These are phyloP conservation scores for Eutypella sp. DNA, from an alignment of 2,329 filamentous ascomycete species.

Conservation along the genomic window DNA sequence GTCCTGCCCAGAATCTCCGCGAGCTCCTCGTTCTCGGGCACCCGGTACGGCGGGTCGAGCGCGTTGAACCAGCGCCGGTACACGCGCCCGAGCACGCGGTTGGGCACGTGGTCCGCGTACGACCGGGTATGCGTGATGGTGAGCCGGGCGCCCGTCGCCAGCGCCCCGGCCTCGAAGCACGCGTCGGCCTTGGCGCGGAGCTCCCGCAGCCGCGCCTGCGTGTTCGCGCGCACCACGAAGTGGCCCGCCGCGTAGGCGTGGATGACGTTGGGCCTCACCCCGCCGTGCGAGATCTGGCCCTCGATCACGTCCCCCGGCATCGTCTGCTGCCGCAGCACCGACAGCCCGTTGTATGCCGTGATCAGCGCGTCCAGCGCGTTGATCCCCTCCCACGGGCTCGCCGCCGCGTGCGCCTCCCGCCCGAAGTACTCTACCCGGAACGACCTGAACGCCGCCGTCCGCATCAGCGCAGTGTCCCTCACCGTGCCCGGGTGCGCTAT, in stretches of 20 bases:
- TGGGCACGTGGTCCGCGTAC: conserved; percentile 53
- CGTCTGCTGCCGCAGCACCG: conserved; percentile 51
- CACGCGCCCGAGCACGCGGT: conserved; percentile 40
- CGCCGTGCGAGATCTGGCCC: conserved; percentile 48
- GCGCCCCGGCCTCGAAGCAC: conserved; percentile 43
- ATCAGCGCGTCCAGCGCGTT: conserved; percentile 56
- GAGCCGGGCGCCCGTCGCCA: conserved; percentile 45
- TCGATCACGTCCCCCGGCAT: conserved; percentile 46
- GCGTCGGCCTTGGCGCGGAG: conserved; percentile 37
- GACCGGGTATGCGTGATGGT: conserved; percentile 36
- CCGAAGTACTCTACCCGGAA: conserved; percentile 50
- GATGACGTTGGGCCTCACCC: conserved; percentile 51
- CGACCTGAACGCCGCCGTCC: conserved; percentile 45
- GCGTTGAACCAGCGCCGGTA: conserved; percentile 42
- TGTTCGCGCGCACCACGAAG: conserved; percentile 26
- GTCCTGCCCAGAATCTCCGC: conserved; percentile 37
- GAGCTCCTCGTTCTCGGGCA: conserved; percentile 32
- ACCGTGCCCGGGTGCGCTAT: conserved; percentile 40
- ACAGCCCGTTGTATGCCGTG: conserved; percentile 42
- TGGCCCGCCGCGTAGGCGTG: conserved; percentile 37
- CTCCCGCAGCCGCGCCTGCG: conserved; percentile 33
- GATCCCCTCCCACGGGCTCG: conserved; percentile 53
- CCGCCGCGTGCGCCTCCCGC: conserved; percentile 50
- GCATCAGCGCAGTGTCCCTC: conserved; percentile 41
- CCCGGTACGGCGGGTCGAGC: conserved; percentile 29